Conservation (phyloP, 1,284 basidiomycete species). For the Ustilago trichophora region DNA sequence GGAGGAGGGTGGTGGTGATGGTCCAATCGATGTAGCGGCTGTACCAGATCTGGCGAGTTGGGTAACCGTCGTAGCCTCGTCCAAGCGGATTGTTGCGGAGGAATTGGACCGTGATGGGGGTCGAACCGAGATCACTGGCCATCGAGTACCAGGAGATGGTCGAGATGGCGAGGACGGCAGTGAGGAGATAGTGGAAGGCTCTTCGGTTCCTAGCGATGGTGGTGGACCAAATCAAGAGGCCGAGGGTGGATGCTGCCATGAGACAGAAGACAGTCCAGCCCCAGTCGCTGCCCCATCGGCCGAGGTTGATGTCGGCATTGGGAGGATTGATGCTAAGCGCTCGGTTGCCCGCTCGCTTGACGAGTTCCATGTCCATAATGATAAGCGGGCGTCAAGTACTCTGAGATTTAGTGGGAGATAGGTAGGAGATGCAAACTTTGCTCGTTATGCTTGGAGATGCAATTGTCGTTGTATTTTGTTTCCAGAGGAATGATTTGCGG, state of each 20-base stretch:
- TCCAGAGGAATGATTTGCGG: too few species aligned
- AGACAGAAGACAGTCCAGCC: constrained; percentile 66
- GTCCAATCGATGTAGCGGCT: constrained; percentile 59
- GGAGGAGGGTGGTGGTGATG: constrained; percentile 72
- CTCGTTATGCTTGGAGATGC: too few species aligned
- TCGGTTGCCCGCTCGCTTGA: constrained; percentile 27
- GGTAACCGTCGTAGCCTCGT: constrained; percentile 22
- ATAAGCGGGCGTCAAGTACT: too few species aligned
- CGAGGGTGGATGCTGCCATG: constrained; percentile 59
- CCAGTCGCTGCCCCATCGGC: constrained; percentile 69
- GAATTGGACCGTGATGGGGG: constrained; percentile 71
- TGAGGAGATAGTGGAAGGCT: constrained; percentile 69
- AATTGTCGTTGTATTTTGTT: too few species aligned
- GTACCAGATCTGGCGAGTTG: constrained; percentile 72
- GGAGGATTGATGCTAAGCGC: constrained; percentile 44
- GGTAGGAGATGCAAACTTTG: too few species aligned
- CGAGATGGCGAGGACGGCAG: constrained; percentile 64
- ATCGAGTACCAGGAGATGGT: constrained; percentile 70
- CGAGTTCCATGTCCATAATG: neutral
- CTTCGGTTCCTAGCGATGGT: constrained; percentile 65
- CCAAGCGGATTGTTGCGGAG: constrained; percentile 53
- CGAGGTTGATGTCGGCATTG: constrained; percentile 50
- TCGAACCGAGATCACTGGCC: constrained; percentile 73
- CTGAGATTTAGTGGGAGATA: too few species aligned
- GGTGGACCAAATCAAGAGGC: constrained; percentile 43